Evolutionary conservation across 306 rosid species (phyloP).

Genomic region (Rosa multiflora): DNA sequence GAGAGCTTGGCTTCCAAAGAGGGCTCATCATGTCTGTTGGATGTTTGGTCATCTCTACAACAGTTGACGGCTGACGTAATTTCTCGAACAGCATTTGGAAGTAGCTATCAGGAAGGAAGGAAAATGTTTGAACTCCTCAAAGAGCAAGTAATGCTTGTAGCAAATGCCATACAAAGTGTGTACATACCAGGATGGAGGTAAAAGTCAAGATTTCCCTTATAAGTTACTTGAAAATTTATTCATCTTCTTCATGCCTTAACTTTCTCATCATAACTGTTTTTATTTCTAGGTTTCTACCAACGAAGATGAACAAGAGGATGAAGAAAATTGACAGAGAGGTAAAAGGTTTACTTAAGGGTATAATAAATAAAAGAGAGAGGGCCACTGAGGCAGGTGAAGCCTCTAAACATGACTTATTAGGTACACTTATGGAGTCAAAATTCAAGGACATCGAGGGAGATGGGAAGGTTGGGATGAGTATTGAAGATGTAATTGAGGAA

Average conservation of each 20-base stretch:
- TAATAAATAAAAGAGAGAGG: conserved; percentile 32
- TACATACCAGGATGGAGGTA: conserved; percentile 39
- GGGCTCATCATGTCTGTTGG: conserved; percentile 37
- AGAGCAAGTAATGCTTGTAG: conserved; percentile 15
- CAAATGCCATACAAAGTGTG: background rate
- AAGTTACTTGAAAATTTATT: no score
- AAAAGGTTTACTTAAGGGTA: conserved; percentile 16
- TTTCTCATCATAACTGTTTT: no score
- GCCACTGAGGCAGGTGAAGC: conserved; percentile 17
- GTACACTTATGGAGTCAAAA: no score
- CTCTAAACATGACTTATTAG: no score
- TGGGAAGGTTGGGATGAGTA: conserved; percentile 37
- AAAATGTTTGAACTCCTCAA: conserved; percentile 39
- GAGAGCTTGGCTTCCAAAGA: conserved; percentile 27
- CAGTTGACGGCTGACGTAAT: conserved; percentile 32
- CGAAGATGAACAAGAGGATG: conserved; percentile 30
- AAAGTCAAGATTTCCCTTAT: no score
- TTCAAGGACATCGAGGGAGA: conserved; percentile 20
- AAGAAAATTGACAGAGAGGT: conserved; percentile 32
- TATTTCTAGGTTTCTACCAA: conserved; percentile 34
- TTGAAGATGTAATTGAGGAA: conserved; percentile 42
- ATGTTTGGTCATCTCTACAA: conserved; percentile 37
- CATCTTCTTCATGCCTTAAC: no score
- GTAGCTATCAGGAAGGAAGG: conserved; percentile 39
- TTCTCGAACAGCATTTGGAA: conserved; percentile 45